Conservation (phyloP, 164 flowering plant genomes). For the Vitis labrusca region DNA sequence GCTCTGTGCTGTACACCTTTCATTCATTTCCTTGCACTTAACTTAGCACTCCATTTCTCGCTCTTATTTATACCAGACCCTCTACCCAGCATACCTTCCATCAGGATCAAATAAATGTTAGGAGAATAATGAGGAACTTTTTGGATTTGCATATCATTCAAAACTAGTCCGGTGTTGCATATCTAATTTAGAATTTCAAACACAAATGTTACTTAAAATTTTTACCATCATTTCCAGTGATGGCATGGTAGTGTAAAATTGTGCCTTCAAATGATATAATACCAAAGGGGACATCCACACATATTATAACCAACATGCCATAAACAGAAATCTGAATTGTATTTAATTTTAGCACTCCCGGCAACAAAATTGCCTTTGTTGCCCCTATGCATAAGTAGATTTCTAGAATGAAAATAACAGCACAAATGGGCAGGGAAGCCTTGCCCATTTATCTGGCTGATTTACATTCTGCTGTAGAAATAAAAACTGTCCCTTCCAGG, state of each 20-base stretch:
- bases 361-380: no score
- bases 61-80: neutral
- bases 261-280: neutral
- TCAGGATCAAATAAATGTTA: neutral
- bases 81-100: neutral
- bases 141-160: neutral
- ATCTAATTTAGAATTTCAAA: no score
- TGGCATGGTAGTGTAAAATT: neutral
- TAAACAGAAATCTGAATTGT: no score
- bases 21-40: conserved; percentile 6
- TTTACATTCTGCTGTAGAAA: neutral
- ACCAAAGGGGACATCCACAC: neutral
- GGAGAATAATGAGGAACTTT: neutral
- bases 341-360: no score
- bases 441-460: neutral
- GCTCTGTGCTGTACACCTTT: conserved; percentile 10
- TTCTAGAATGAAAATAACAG: neutral
- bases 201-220: no score
- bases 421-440: neutral
- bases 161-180: no score
- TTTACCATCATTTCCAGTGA: neutral
- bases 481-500: neutral
- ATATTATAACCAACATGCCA: neutral
- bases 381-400: no score
- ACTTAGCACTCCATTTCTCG: neutral